Percentiles rank a stretch among this genome's conserved stretches.
Evolutionary conservation across 805 yeast species (phyloP).

Genomic region (Kluyveromyces nonfermentans): DNA sequence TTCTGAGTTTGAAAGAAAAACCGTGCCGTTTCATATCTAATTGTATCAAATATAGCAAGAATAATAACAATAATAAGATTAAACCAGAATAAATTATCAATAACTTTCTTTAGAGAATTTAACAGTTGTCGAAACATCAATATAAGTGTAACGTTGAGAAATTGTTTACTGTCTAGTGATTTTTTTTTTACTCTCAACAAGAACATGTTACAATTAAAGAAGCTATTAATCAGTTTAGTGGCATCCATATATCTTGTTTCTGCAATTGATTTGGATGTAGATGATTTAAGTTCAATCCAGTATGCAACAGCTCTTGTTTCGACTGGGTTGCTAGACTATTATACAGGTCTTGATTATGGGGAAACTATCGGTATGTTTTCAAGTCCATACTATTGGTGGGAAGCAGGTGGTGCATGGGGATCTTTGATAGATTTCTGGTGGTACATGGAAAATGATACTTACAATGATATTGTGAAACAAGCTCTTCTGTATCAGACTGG

Average conservation of each 20-base stretch:
- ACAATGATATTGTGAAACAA: conserved; percentile 42
- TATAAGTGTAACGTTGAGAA: too few relatives aligned
- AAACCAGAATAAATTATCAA: too few relatives aligned
- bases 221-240: not conserved
- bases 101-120: too few relatives aligned
- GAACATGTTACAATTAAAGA: not conserved
- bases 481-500: conserved; percentile 41
- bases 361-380: conserved; percentile 82
- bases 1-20: too few relatives aligned
- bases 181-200: too few relatives aligned
- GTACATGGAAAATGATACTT: conserved; percentile 60
- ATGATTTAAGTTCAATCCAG: conserved; percentile 24
- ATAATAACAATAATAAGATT: too few relatives aligned
- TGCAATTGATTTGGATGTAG: conserved; percentile 22
- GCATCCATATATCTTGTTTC: not conserved
- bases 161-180: too few relatives aligned
- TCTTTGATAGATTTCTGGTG: conserved; percentile 62
- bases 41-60: too few relatives aligned
- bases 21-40: too few relatives aligned
- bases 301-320: conserved; percentile 53
- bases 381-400: conserved; percentile 95
- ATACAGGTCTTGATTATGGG: conserved; percentile 58
- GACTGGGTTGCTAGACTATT: conserved; percentile 73
- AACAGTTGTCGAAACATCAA: too few relatives aligned
- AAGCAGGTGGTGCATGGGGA: conserved; percentile 74